These are phyloP conservation scores for Torrubiella hemipterigena DNA, from an alignment of 2,329 filamentous ascomycete species.

Conservation along the genomic window DNA sequence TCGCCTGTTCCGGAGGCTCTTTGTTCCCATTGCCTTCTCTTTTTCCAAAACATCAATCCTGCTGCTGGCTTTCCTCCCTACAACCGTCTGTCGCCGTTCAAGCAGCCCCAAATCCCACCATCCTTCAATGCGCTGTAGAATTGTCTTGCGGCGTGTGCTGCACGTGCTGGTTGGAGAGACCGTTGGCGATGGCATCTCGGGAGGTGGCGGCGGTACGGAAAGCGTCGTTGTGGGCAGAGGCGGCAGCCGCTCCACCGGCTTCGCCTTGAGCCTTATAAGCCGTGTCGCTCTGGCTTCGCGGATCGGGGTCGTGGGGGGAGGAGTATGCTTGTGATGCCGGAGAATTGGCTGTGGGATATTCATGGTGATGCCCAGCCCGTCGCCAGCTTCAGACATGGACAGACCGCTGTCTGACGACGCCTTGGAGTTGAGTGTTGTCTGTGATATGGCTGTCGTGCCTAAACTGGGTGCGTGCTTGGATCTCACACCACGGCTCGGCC, in stretches of 20 bases:
- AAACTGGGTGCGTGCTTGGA: too few relatives aligned
- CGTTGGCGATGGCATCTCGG: not conserved
- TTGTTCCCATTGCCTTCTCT: not conserved
- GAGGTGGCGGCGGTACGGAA: conserved; percentile 1
- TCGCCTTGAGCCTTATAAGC: conserved; percentile 10
- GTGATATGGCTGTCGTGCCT: conserved; percentile 25
- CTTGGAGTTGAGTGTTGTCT: too few relatives aligned
- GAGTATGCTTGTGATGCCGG: conserved; percentile 14
- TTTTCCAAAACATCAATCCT: conserved; percentile 4
- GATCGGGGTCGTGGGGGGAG: conserved; percentile 23
- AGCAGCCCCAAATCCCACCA: conserved; percentile 43
- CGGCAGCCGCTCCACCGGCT: conserved; percentile 16
- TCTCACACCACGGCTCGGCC: too few relatives aligned
- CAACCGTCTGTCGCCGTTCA: conserved; percentile 28
- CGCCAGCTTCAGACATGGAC: conserved; percentile 14
- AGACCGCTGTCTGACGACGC: too few relatives aligned
- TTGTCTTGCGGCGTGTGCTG: conserved; percentile 27
- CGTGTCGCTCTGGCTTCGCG: conserved; percentile 8
- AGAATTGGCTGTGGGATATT: conserved; percentile 9
- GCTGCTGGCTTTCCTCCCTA: conserved; percentile 11
- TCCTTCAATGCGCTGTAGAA: conserved; percentile 35
- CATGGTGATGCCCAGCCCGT: conserved; percentile 13
- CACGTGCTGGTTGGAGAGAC: not conserved
- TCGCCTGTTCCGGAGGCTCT: too few relatives aligned
- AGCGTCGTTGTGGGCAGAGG: conserved; percentile 9